Evolutionary conservation across 257 asterid species (phyloP).

Genomic region (Thymus quinquecostatus): DNA sequence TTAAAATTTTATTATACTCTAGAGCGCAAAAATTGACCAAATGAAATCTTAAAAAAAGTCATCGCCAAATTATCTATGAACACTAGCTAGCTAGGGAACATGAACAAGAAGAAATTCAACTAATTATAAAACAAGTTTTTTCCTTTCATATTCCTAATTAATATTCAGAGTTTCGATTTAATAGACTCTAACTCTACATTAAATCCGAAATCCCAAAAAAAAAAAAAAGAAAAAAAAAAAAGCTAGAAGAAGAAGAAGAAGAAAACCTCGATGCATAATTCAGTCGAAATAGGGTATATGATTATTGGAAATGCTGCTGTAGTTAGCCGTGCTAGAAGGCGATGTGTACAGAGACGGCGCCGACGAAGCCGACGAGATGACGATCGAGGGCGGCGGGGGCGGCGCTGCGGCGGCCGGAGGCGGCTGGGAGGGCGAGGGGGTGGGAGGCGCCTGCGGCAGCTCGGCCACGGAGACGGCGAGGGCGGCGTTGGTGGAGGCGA

Average conservation of each 20-base stretch:
- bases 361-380: constrained; percentile 53
- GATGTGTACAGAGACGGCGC: constrained; percentile 59
- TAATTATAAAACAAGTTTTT: not conserved
- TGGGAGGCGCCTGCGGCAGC: constrained; percentile 73
- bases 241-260: too few species aligned
- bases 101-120: not conserved
- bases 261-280: not conserved
- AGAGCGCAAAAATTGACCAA: not conserved
- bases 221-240: not conserved
- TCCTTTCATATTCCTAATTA: not conserved
- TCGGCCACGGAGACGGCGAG: constrained; percentile 61
- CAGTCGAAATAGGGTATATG: constrained; percentile 67
- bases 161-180: not conserved
- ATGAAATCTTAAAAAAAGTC: not conserved
- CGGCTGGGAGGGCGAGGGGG: constrained; percentile 56
- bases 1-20: too few species aligned
- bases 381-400: constrained; percentile 41
- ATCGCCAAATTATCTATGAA: too few species aligned
- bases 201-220: not conserved
- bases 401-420: constrained; percentile 22
- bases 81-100: too few species aligned
- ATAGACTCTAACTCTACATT: not conserved
- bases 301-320: constrained; percentile 50
- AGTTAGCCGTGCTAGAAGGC: constrained; percentile 57
- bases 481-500: constrained; percentile 59